Conservation (phyloP, 140 eudicot species). For the Senecio squalidus region DNA sequence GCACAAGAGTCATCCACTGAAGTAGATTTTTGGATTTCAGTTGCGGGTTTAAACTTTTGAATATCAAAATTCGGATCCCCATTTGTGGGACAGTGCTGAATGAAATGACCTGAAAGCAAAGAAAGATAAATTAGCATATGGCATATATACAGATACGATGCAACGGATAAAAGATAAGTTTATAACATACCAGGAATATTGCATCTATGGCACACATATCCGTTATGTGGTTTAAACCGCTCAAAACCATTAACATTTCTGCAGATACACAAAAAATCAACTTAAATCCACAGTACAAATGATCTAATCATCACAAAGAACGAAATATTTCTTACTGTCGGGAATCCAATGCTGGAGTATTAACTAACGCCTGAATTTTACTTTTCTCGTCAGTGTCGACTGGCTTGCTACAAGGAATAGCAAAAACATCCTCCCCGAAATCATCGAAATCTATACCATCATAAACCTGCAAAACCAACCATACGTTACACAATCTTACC, state of each 20-base stretch:
- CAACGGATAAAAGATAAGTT: too few relatives aligned
- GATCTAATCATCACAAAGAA: background rate
- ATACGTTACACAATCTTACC: too few relatives aligned
- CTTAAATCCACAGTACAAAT: background rate
- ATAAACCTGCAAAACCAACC: too few relatives aligned
- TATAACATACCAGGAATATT: background rate
- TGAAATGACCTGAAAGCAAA: conserved; percentile 5
- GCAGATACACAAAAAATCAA: background rate
- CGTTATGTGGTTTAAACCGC: background rate
- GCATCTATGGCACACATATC: conserved; percentile 9
- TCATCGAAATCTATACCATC: background rate
- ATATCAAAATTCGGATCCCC: background rate
- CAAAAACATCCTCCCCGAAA: background rate
- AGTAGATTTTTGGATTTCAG: background rate
- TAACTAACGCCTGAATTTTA: background rate
- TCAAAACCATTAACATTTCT: background rate
- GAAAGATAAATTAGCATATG: background rate
- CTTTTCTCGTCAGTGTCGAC: background rate
- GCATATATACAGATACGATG: too few relatives aligned
- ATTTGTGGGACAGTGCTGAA: conserved; percentile 10
- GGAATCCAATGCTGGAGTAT: background rate
- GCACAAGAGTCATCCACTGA: background rate
- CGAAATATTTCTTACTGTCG: background rate
- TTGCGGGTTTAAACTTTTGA: background rate
- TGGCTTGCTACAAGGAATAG: background rate